Evolutionary conservation across 148 eudicot species (phyloP).

Genomic region (Camellia sinensis): DNA sequence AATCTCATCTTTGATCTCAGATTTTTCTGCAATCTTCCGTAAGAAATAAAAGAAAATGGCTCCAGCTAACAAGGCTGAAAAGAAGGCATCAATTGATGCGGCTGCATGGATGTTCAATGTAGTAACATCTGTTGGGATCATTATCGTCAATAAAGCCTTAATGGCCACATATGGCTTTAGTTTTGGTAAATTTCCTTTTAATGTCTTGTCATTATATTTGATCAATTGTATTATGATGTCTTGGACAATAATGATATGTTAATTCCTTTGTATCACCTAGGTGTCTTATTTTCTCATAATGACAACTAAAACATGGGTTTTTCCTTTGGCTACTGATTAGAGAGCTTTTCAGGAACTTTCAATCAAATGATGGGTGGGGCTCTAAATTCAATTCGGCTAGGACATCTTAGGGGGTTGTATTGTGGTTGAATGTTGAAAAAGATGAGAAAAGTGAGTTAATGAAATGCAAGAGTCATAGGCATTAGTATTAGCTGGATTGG

Average conservation of each 20-base stretch:
- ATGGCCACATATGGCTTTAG: conserved; percentile 81
- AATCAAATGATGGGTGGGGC: not conserved
- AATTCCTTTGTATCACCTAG: not conserved
- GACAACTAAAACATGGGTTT: not conserved
- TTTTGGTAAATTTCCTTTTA: conserved; percentile 50
- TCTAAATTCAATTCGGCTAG: not conserved
- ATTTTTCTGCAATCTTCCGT: conserved; percentile 12
- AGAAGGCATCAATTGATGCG: conserved; percentile 72
- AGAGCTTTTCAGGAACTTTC: not conserved
- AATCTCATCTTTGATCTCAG: no score
- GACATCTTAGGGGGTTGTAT: not conserved
- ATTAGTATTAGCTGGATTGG: not conserved
- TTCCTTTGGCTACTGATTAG: no score
- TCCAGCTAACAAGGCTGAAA: conserved; percentile 67
- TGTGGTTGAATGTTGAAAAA: not conserved
- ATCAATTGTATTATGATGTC: not conserved
- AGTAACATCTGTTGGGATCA: conserved; percentile 85
- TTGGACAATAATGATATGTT: not conserved
- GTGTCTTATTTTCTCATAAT: not conserved
- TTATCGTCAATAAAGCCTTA: conserved; percentile 76
- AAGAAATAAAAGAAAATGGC: conserved; percentile 43
- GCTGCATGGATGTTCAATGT: conserved; percentile 90
- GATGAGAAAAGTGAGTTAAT: not conserved
- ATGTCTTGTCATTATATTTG: not conserved
- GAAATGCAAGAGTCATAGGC: not conserved